These are phyloP conservation scores for Apostasia shenzhenica DNA, from an alignment of 106 monocot genomes.

Conservation along the genomic window DNA sequence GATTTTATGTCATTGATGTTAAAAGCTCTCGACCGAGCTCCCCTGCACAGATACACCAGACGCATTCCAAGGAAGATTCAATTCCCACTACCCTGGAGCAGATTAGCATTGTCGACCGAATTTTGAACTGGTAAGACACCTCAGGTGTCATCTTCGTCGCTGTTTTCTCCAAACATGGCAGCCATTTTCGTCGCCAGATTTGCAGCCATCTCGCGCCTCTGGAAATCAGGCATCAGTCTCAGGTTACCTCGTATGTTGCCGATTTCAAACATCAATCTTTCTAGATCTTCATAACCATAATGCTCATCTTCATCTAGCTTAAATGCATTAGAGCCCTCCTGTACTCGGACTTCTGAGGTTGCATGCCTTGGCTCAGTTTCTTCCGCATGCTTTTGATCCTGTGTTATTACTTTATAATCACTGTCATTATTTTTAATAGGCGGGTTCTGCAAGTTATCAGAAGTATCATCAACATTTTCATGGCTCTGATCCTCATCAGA, in stretches of 20 bases:
- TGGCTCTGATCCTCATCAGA: conserved; percentile 2
- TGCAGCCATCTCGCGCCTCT: conserved; percentile 87
- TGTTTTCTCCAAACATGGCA: conserved; percentile 68
- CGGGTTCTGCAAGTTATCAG: too few relatives aligned
- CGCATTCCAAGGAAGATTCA: too few relatives aligned
- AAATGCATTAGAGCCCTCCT: background rate
- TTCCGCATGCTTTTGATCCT: conserved; percentile 8
- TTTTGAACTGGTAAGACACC: background rate
- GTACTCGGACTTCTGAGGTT: conserved; percentile 8
- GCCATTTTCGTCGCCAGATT: conserved; percentile 95
- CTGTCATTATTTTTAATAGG: too few relatives aligned
- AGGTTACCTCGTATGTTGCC: conserved; percentile 65
- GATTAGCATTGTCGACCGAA: too few relatives aligned
- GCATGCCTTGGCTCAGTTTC: background rate
- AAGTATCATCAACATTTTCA: background rate
- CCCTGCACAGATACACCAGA: too few relatives aligned
- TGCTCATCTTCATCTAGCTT: conserved; percentile 21
- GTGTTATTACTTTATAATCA: background rate
- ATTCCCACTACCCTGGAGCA: too few relatives aligned
- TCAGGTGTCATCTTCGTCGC: conserved; percentile 54
- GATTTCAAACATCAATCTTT: conserved; percentile 81
- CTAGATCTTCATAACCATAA: conserved; percentile 56
- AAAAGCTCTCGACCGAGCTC: too few relatives aligned
- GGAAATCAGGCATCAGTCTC: conserved; percentile 95
- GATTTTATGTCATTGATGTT: too few relatives aligned